Base-by-base conservation (phyloP, 768 basidiomycete species). In the Candolleomyces eurysporus region DNA sequence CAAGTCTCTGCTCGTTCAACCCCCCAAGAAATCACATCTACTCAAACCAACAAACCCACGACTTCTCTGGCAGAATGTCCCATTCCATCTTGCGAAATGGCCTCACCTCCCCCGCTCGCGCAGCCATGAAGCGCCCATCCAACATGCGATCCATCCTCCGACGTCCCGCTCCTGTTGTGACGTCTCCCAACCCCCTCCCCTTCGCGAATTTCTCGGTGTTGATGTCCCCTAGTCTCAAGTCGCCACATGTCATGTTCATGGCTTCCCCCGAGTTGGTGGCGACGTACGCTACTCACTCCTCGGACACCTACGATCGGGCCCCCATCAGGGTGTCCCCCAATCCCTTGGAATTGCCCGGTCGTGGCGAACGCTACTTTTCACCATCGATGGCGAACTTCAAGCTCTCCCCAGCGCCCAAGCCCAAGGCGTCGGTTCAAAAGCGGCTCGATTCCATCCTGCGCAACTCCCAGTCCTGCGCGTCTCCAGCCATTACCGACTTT, bases 221-320 rank as follows among this genome's bases (percentile, higher is more conserved):
- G 43, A 61, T 71, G 21, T 72, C 75, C 22, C 71, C 76, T 1
- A 66, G 69, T 21, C 64, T 68, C 40, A 72, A 70, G 57, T 82
- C 79, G 5, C 76, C 79, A 3, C 86, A 84, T 67, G 88, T 90
- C 60, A 87, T 85, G 72, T 90, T 90, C 67, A 85, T 86, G 7
- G 82, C 85, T 13, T 84, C 87, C 1, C 84, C 88, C 13, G 70
- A 76, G 42, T 75, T 90, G 58, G 79, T 80, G 11, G 78, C 84
- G 22, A 86, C 83, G 5, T 84, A 81, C 69, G 73, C 78, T 22
- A 82, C 84, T 5, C 82, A 88, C 68, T 87, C 88, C 0, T 72
- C 87, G 0, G 68, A 76, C 54, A 78, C 78, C 0, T 90, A 89
- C 67, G 89, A 90, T 69, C 84, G 89, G 45, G 82, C 79, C 0